phyloP scores from a whole-genome alignment of 2,329 filamentous ascomycete genomes.

The Cladophialophora carrionii region DNA sequence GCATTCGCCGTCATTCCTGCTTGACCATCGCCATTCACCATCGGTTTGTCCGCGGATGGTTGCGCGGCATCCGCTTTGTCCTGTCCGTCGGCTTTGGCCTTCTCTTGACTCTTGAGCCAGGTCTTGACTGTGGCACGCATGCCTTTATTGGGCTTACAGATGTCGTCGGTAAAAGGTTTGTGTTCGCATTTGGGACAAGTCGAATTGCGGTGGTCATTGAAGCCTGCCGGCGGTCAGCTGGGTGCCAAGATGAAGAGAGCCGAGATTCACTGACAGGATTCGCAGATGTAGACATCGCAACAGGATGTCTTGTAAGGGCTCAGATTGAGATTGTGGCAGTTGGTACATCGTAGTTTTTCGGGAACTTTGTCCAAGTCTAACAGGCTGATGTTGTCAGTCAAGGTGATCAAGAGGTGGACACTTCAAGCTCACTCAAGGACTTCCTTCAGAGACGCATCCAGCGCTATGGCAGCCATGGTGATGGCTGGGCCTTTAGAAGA shows the following conservation, averaged over 20 bases:
- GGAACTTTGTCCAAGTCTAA: conserved; percentile 83
- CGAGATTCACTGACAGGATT: conserved; percentile 67
- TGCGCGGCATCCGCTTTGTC: conserved; percentile 42
- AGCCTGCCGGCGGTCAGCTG: conserved; percentile 30
- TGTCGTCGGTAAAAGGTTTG: conserved; percentile 78
- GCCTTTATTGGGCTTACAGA: conserved; percentile 86
- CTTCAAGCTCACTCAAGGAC: conserved; percentile 38
- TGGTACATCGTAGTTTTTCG: conserved; percentile 93
- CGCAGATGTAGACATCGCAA: conserved; percentile 94
- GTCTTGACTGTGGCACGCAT: conserved; percentile 90
- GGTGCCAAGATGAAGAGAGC: conserved; percentile 5
- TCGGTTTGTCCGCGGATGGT: conserved; percentile 8
- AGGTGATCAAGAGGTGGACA: not conserved
- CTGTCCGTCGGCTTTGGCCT: conserved; percentile 74
- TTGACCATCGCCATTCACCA: conserved; percentile 18
- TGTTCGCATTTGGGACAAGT: conserved; percentile 94
- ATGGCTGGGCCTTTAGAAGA: not conserved
- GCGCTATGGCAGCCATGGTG: conserved; percentile 27
- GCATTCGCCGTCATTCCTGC: conserved; percentile 9
- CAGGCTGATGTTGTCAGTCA: conserved; percentile 57
- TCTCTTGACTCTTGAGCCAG: conserved; percentile 87
- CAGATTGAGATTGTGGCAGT: conserved; percentile 86
- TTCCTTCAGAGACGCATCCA: conserved; percentile 35
- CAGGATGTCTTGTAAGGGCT: conserved; percentile 91
- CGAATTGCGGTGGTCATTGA: conserved; percentile 62